Evolutionary conservation across 345 rosid species (phyloP).

Genomic region (Citrus medica): DNA sequence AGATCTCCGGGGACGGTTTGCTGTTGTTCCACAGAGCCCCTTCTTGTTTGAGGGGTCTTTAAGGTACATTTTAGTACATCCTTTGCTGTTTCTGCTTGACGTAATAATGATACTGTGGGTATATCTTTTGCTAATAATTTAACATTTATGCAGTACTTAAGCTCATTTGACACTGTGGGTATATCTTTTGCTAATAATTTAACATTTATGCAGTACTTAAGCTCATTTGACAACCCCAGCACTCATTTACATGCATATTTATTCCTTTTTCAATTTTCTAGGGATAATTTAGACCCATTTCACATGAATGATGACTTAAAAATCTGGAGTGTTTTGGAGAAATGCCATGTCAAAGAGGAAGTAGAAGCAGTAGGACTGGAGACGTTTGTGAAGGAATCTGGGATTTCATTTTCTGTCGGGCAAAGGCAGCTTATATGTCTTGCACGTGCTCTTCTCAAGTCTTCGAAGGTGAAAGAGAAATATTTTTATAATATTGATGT

Average conservation of each 20-base stretch:
- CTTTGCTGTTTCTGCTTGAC: not conserved
- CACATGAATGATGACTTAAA: constrained; percentile 42
- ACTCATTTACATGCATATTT: not conserved
- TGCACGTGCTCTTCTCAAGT: constrained; percentile 85
- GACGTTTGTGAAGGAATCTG: constrained; percentile 56
- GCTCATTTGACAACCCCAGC: not conserved
- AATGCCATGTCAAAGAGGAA: constrained; percentile 78
- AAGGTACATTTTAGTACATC: constrained; percentile 35
- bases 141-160: not conserved
- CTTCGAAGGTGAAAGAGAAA: constrained; percentile 53
- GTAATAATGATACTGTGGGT: not conserved
- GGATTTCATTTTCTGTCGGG: constrained; percentile 74
- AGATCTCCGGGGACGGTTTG: constrained; percentile 72
- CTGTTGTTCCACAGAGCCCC: constrained; percentile 93
- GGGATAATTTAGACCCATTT: constrained; percentile 89
- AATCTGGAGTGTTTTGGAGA: constrained; percentile 67
- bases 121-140: not conserved
- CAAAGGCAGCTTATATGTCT: constrained; percentile 95
- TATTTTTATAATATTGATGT: not conserved
- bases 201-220: not conserved
- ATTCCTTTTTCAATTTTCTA: constrained; percentile 12
- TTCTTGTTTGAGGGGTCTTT: constrained; percentile 83
- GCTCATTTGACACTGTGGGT: not conserved
- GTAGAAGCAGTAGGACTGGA: constrained; percentile 80
- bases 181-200: not conserved